These are phyloP conservation scores for Infundibulicybe gibba DNA, from an alignment of 768 basidiomycete species.

Conservation along the genomic window DNA sequence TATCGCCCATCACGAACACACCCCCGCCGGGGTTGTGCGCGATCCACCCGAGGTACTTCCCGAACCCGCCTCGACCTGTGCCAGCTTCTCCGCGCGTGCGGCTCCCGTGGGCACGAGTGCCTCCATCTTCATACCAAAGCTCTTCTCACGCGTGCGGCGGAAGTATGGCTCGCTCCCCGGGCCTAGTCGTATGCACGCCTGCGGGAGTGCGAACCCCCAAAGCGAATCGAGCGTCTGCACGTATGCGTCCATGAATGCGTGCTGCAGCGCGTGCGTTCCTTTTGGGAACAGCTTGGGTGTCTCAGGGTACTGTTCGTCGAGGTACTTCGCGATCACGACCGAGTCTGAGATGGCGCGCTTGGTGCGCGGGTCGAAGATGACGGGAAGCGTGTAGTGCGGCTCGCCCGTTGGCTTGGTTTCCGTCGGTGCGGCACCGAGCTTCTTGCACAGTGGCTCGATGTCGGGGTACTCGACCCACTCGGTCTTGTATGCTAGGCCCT, in stretches of 20 bases:
- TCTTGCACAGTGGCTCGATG: conserved; percentile 24
- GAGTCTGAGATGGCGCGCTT: conserved; percentile 37
- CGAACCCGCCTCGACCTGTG: conserved; percentile 17
- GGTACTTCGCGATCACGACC: conserved; percentile 41
- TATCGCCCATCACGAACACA: conserved; percentile 33
- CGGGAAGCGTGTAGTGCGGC: conserved; percentile 42
- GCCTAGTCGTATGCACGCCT: conserved; percentile 15
- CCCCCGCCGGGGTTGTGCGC: conserved; percentile 14
- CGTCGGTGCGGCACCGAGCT: conserved; percentile 33
- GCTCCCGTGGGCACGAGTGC: neutral
- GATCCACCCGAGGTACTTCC: neutral
- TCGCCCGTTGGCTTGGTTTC: conserved; percentile 22
- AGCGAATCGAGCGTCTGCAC: conserved; percentile 9
- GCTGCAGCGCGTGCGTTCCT: conserved; percentile 34
- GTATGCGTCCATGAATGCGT: conserved; percentile 26
- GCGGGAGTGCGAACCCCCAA: conserved; percentile 14
- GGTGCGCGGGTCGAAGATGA: conserved; percentile 44
- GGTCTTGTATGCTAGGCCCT: conserved; percentile 28
- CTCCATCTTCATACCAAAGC: conserved; percentile 1
- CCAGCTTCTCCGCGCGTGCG: conserved; percentile 19
- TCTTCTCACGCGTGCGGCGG: neutral
- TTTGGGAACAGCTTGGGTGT: conserved; percentile 33
- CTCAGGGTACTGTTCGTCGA: conserved; percentile 46
- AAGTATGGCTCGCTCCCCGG: conserved; percentile 26
- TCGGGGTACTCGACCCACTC: conserved; percentile 41